Base-by-base conservation (phyloP, 192 early-diverging fungal genomes). In the Chytriomyces hyalinus region DNA sequence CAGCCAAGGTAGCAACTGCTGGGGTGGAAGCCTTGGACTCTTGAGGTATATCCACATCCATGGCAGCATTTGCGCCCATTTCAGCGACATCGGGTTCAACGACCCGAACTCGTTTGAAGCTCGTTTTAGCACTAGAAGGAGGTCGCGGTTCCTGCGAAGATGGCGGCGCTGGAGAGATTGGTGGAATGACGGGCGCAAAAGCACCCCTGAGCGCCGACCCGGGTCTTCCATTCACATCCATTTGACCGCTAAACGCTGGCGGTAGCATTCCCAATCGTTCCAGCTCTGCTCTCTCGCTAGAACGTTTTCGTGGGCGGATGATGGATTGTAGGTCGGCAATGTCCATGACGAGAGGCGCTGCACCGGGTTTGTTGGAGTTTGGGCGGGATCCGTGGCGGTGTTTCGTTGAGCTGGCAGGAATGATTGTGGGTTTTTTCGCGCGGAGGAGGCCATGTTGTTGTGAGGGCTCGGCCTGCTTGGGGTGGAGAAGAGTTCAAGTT, bases 221-320 rank as follows among this genome's bases (percentile, higher is more conserved):
- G 0, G 49, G 68, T 1, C 13, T 11, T 17, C 8, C 15, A 15
- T 6, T 47, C 22, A 64, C 15, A 15, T 49, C 49, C 65, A 8
- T 48, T 1, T 61, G 72, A 43, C 9, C 15, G 50, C 20, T 60
- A 64, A 63, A 50, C n/a, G 20, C 45, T 22, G 73, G 6, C 15
- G 73, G 43, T 20, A 51, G 61, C 73, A 75, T 75, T 62, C 46
- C 64, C 6, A 75, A 49, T 20, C 73, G 73, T 17, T 75, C 64
- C 45, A 75, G 73, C 43, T 75, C 73, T 9, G 11, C 73, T 6
- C 61, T 61, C 44, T 75, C 73, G 49, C 50, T 75, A 20, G 73
- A 64, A 0, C 73, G 28, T 45, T 75, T 75, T 44, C 63, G 7
- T 7, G 73, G 73, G 4, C 73, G 73, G 13, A 75, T 75, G 48